Percentiles rank a stretch among this genome's conserved stretches.
These are phyloP conservation scores for Kwoniella sp. DNA, from an alignment of 768 basidiomycete species.

Conservation along the genomic window DNA sequence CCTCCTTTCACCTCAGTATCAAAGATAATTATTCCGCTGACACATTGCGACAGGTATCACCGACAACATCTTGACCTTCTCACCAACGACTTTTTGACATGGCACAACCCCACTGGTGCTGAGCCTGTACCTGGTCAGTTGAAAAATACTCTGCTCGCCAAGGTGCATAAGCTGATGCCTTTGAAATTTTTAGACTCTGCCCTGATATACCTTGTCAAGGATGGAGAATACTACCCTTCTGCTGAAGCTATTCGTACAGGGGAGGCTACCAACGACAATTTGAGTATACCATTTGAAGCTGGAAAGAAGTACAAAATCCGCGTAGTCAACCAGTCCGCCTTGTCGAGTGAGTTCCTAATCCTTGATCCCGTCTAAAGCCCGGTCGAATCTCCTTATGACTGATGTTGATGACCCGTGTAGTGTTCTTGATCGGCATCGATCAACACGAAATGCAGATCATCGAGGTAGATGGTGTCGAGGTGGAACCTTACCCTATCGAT, in stretches of 20 bases:
- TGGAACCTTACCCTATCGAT: slow-evolving; percentile 71
- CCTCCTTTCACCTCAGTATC: not conserved
- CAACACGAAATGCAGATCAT: slow-evolving; percentile 58
- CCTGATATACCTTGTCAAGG: slow-evolving; percentile 80
- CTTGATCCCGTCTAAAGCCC: too few species aligned
- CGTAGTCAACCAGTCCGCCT: slow-evolving; percentile 73
- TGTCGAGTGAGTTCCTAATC: slow-evolving; percentile 53
- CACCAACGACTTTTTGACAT: slow-evolving; percentile 65
- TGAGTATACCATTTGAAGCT: slow-evolving; percentile 77
- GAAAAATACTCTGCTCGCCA: not conserved
- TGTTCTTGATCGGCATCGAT: slow-evolving; percentile 56
- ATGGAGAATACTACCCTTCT: slow-evolving; percentile 67
- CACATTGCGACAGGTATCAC: slow-evolving; percentile 63
- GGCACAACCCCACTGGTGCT: slow-evolving; percentile 72
- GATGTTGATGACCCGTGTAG: slow-evolving; percentile 24
- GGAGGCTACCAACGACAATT: slow-evolving; percentile 73
- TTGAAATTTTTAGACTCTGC: slow-evolving; percentile 64
- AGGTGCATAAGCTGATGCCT: not conserved
- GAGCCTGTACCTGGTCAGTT: slow-evolving; percentile 78
- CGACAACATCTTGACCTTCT: slow-evolving; percentile 67
- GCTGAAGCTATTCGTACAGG: slow-evolving; percentile 60
- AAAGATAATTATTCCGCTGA: not conserved
- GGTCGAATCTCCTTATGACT: too few species aligned
- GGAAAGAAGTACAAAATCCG: slow-evolving; percentile 91
- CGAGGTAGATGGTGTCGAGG: slow-evolving; percentile 62